Evolutionary conservation across 2,329 filamentous ascomycete species (phyloP).

Genomic region (Chaetoscypha palmicola): DNA sequence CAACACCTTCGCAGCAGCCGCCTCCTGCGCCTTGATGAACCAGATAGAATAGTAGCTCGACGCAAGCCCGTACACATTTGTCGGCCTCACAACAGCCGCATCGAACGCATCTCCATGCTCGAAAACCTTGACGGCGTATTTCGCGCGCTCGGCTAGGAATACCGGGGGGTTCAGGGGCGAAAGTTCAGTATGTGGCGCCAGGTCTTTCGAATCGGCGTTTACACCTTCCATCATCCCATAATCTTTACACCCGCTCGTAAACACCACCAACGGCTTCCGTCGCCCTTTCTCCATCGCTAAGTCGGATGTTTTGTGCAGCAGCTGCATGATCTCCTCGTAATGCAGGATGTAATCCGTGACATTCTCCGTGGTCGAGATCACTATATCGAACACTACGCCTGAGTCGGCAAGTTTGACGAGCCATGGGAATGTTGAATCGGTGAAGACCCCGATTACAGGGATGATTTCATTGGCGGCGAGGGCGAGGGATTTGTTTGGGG

Average conservation of each 20-base stretch:
- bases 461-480: slow-evolving; percentile 34
- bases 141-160: slow-evolving; percentile 29
- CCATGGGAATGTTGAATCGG: slow-evolving; percentile 25
- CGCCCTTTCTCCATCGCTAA: slow-evolving; percentile 31
- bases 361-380: slow-evolving; percentile 39
- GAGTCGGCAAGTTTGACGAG: slow-evolving; percentile 24
- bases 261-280: slow-evolving; percentile 36
- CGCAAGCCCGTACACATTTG: slow-evolving; percentile 40
- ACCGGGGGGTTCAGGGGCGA: slow-evolving; percentile 33
- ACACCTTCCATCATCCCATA: slow-evolving; percentile 34
- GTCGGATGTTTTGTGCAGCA: slow-evolving; percentile 32
- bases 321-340: slow-evolving; percentile 32
- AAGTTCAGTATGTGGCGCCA: slow-evolving; percentile 38
- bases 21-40: slow-evolving; percentile 30
- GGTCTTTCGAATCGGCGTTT: slow-evolving; percentile 29
- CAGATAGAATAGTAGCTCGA: slow-evolving; percentile 32
- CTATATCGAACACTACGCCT: slow-evolving; percentile 33
- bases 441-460: slow-evolving; percentile 36
- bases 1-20: slow-evolving; percentile 21
- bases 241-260: slow-evolving; percentile 44
- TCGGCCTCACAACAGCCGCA: slow-evolving; percentile 39
- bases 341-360: slow-evolving; percentile 35
- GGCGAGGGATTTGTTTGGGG: slow-evolving; percentile 20
- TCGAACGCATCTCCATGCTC: slow-evolving; percentile 36
- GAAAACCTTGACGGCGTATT: slow-evolving; percentile 33